Conservation (phyloP, 2,329 filamentous ascomycete species). For the Nigrospora sphaerica region DNA sequence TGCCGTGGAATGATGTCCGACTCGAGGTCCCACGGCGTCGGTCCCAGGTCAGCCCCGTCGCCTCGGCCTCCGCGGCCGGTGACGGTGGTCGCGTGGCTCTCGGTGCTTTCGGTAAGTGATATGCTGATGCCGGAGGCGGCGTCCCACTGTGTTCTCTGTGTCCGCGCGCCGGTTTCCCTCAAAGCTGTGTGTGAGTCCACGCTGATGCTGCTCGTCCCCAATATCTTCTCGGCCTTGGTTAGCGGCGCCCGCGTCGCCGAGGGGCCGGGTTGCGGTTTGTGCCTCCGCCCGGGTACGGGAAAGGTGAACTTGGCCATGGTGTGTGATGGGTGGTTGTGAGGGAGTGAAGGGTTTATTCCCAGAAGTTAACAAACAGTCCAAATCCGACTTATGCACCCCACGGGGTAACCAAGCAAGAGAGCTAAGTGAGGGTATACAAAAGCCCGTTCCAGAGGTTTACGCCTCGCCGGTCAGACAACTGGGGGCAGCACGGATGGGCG, state of each 20-base stretch:
- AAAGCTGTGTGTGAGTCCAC: slow-evolving; percentile 23
- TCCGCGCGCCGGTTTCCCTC: too few relatives aligned
- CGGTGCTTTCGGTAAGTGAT: slow-evolving; percentile 33
- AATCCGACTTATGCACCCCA: too few relatives aligned
- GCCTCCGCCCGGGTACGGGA: slow-evolving; percentile 37
- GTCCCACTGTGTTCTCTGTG: slow-evolving; percentile 28
- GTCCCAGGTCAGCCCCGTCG: slow-evolving; percentile 16
- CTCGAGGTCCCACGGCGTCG: slow-evolving; percentile 36
- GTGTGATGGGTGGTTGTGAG: too few relatives aligned
- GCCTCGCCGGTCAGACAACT: too few relatives aligned
- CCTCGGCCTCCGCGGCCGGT: slow-evolving; percentile 13
- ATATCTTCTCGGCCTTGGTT: slow-evolving; percentile 44
- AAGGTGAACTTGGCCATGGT: slow-evolving; percentile 38
- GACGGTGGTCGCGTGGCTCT: slow-evolving; percentile 22
- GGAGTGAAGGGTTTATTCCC: too few relatives aligned
- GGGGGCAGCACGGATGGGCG: too few relatives aligned
- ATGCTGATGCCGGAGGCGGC: slow-evolving; percentile 37
- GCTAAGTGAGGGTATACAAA: too few relatives aligned
- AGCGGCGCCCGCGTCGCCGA: slow-evolving; percentile 27
- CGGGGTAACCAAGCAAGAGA: too few relatives aligned
- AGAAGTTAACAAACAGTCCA: too few relatives aligned
- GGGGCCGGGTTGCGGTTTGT: slow-evolving; percentile 27
- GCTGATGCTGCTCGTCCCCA: slow-evolving; percentile 38
- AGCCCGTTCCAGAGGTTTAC: too few relatives aligned
- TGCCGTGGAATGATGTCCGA: slow-evolving; percentile 36